Base-by-base conservation (phyloP, 2,329 filamentous ascomycete genomes). In the Epichloe uncinata region DNA sequence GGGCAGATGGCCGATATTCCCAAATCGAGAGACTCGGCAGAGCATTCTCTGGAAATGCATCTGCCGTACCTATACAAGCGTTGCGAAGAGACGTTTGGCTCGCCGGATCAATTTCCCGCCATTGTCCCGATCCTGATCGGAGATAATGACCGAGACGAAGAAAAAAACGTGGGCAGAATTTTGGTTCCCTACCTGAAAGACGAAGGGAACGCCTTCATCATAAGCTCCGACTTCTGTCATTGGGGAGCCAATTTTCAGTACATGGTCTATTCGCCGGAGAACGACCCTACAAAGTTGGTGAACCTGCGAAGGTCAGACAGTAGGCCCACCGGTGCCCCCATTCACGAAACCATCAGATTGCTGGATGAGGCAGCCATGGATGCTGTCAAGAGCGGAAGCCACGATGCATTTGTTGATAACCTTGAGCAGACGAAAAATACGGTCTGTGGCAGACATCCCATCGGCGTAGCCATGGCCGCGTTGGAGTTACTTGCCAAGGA, bases 31-130 rank as follows among this genome's bases (percentile, higher is more conserved):
- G 93, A 98, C 60, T 78, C 88, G 54, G 76, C 78, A 5, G 93
- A 98, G 67, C 93, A 98, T 67, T 95, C 87, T 47, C 77, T 97
- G 2, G 93, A 98, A 71, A 95, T 98, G 85, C 93, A 98, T 58
- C 74, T 97, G 8, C 91, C 93, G 0, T 96, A 94, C 61, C 84
- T 97, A 55, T 90, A 89, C 73, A 89, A 90, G 62, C 80, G 86
- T 48, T 74, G 81, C 2, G 60, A 75, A 47, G 69, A 73, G 51
- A 73, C 72, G 0, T 76, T 78, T 54, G 68, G 66, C 0, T 68
- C 72, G 0, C 61, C 68, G 0, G 68, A 75, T 1, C 61, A 75
- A 4, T 87, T 85, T 57, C 88, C 91, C 0, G 77, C 75, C 6
- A 75, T 98, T 4, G 77, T 96, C 0, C 93, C 93, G 0, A 84